Conservation (phyloP, 2,329 filamentous ascomycete genomes). For the Pseudogymnoascus sp. region DNA sequence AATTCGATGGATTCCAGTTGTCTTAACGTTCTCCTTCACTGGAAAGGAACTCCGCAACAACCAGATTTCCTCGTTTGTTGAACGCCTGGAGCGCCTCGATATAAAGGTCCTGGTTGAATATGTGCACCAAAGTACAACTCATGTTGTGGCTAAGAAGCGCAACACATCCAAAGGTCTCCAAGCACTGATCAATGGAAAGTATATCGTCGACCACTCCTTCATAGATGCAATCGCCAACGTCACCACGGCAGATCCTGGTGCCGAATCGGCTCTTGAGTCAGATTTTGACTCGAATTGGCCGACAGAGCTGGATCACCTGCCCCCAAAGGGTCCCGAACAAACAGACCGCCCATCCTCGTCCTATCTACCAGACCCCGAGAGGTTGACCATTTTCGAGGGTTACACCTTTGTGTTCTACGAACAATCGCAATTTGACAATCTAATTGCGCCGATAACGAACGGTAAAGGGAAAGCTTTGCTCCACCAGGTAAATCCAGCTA, state of each 20-base stretch:
- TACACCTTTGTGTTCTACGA: constrained; percentile 88
- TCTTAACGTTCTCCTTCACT: constrained; percentile 74
- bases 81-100: constrained; percentile 72
- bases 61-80: constrained; percentile 53
- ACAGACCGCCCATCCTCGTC: constrained; percentile 57
- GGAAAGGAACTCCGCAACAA: constrained; percentile 61
- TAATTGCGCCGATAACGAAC: constrained; percentile 66
- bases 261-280: constrained; percentile 56
- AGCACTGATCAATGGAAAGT: constrained; percentile 72
- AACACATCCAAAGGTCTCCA: constrained; percentile 85
- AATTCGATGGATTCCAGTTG: constrained; percentile 69
- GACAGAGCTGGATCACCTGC: constrained; percentile 61
- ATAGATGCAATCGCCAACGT: constrained; percentile 63
- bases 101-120: constrained; percentile 78
- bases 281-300: constrained; percentile 81
- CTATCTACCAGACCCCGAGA: constrained; percentile 60
- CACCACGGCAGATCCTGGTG: constrained; percentile 41
- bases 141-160: constrained; percentile 80
- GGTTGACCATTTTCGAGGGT: constrained; percentile 70
- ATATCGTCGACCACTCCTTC: constrained; percentile 66
- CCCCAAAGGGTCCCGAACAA: constrained; percentile 68
- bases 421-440: constrained; percentile 62
- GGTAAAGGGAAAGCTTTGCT: constrained; percentile 77
- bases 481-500: constrained; percentile 50
- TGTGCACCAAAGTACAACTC: constrained; percentile 63